Base-by-base conservation (phyloP, 2,329 filamentous ascomycete species). In the Alternaria novae-zelandiae region DNA sequence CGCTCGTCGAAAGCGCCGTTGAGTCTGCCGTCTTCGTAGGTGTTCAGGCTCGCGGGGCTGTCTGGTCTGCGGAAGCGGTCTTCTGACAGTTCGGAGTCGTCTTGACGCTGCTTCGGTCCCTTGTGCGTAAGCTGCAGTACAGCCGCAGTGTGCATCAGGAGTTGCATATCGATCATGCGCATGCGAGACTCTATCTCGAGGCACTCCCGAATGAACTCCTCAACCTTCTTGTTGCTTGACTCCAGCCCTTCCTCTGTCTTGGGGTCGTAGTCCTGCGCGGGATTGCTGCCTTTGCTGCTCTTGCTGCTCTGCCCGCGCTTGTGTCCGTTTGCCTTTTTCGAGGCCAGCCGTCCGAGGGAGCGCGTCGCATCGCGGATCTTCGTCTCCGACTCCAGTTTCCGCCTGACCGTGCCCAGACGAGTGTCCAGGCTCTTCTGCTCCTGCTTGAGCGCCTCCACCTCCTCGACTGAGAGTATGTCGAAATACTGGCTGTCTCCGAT, bases 291-390 rank as follows among this genome's bases (percentile, higher is more conserved):
- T 49, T 85, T 81, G 49, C 87, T 81, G 68, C 82, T 83, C 50
- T 85, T 81, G 46, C 87, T 81, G 68, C 84, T 81, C 46, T 86
- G 80, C 56, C 81, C 82, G 61, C 82, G 90, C 80, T 78, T 86
- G 77, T 80, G 85, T 62, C 73, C 72, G 53, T 71, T 74, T 17
- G 67, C 67, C 66, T 86, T 85, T n/a, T 89, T 86, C 9, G 88
- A 88, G 76, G 96, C 93, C 28, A 99, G 84, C 72, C 91, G 90
- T 62, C 90, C 90, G 81, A 99, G 90, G 44, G 94, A 97, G 68
- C 91, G 88, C 11, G 96, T 93, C 1, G 96, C 96, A 85, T 98
- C 95, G 72, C 94, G 91, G 73, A 97, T 93, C 83, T 98, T 99
- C 58, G 90, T 91, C 79, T 99, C 96, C 49, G 98, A 89, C 30